Percentiles rank a stretch among this genome's conserved stretches.
Evolutionary conservation across 106 monocot species (phyloP).

Genomic region (Narthecium ossifragum): DNA sequence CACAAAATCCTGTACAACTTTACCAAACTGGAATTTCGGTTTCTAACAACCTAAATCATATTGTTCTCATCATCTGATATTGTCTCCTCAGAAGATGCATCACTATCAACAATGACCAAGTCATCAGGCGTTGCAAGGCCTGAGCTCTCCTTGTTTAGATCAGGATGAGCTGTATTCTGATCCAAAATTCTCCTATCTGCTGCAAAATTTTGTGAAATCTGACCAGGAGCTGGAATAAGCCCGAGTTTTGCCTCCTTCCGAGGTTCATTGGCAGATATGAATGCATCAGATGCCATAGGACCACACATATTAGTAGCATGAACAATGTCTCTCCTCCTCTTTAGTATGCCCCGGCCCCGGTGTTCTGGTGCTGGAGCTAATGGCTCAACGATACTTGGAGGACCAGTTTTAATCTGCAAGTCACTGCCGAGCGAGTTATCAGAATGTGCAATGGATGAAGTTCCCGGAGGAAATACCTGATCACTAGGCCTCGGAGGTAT

Average conservation of each 20-base stretch:
- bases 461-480: constrained; percentile 1
- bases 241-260: neutral
- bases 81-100: constrained; percentile 83
- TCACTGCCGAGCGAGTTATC: constrained; percentile 12
- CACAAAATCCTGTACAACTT: no score
- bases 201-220: constrained; percentile 5
- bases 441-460: constrained; percentile 9
- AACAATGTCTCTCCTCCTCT: constrained; percentile 40
- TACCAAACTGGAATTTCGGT: no score
- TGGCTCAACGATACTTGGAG: constrained; percentile 12
- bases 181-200: constrained; percentile 5
- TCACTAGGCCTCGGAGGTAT: constrained; percentile 11
- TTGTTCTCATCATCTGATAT: constrained; percentile 61
- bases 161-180: constrained; percentile 9
- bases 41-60: constrained; percentile 22
- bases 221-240: neutral
- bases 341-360: constrained; percentile 30
- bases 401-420: neutral
- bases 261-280: constrained; percentile 5
- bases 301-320: no score
- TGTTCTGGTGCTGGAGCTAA: constrained; percentile 14
- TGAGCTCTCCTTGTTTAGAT: constrained; percentile 20
- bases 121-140: constrained; percentile 14
- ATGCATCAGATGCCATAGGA: constrained; percentile 14
- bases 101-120: constrained; percentile 52